Percentiles rank a stretch among this genome's conserved stretches.
Evolutionary conservation across 176 grass and related monocot species (phyloP).

Genomic region (Oryza brachyantha): DNA sequence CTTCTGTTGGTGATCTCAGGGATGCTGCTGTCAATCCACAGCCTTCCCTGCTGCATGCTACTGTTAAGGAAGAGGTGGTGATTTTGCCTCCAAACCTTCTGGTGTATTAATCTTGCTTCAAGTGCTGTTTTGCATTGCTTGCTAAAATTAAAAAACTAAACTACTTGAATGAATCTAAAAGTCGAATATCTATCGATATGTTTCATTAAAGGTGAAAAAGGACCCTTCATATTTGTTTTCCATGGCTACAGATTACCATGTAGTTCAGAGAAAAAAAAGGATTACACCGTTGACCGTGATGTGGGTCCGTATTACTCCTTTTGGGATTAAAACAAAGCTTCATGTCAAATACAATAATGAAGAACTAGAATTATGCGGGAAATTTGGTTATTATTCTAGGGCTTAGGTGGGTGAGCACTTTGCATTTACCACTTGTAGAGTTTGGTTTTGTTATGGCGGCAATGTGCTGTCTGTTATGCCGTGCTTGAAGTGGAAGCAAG

Average conservation of each 20-base stretch:
- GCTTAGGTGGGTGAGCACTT: not conserved
- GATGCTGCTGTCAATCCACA: not conserved
- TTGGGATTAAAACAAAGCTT: not conserved
- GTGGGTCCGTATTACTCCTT: not conserved
- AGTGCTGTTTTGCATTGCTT: not conserved
- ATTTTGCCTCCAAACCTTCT: conserved; percentile 1
- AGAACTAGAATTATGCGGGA: not conserved
- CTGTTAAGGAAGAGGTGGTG: conserved; percentile 38
- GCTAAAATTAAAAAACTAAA: no score
- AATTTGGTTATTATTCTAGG: not conserved
- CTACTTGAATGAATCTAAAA: not conserved
- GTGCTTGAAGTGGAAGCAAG: not conserved
- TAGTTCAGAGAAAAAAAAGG: not conserved
- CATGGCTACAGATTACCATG: not conserved
- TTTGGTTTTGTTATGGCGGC: not conserved
- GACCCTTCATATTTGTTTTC: not conserved
- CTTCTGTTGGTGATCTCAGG: not conserved
- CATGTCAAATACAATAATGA: not conserved
- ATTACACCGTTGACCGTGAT: not conserved
- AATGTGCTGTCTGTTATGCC: not conserved
- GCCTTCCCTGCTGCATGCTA: not conserved
- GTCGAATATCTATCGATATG: not conserved
- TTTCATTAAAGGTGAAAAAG: not conserved
- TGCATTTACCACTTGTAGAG: not conserved
- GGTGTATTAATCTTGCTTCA: not conserved